phyloP scores from a whole-genome alignment of 768 basidiomycete species.

The Pulveroboletus sp. region DNA sequence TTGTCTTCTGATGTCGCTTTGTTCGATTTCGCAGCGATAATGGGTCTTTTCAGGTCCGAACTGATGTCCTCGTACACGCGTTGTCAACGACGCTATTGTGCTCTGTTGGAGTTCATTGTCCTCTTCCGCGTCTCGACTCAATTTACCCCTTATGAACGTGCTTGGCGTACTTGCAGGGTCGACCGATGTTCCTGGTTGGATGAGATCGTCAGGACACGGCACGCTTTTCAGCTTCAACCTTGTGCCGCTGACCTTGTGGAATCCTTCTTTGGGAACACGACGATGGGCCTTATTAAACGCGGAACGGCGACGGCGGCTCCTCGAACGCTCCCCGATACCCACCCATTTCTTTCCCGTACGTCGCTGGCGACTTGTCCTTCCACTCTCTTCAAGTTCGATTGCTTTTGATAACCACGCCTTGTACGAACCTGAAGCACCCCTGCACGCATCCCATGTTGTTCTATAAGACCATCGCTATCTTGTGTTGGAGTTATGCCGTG shows the following conservation, averaged over 20 bases:
- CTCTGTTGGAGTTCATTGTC: background rate
- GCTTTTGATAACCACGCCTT: background rate
- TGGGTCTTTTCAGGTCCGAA: too few species aligned
- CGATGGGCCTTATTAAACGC: slow-evolving; percentile 2
- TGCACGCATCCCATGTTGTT: slow-evolving; percentile 13
- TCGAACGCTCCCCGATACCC: slow-evolving; percentile 5
- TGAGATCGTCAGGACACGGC: background rate
- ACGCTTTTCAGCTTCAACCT: background rate
- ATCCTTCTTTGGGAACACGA: slow-evolving; percentile 18
- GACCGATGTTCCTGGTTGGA: background rate
- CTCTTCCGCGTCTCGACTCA: background rate
- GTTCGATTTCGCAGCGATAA: background rate
- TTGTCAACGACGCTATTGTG: background rate
- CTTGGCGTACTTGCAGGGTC: background rate
- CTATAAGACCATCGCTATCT: slow-evolving; percentile 1
- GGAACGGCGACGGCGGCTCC: background rate
- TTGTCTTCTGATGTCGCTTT: too few species aligned
- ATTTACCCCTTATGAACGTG: background rate
- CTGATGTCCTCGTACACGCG: too few species aligned
- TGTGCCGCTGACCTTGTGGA: background rate
- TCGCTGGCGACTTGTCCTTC: slow-evolving; percentile 18
- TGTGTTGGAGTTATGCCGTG: slow-evolving; percentile 7
- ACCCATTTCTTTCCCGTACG: slow-evolving; percentile 3
- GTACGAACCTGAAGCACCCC: background rate
- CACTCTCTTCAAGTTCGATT: too few species aligned